A percentile compares a stretch with the other conserved stretches of the same genome.
Evolutionary conservation across 2,329 filamentous ascomycete genomes (phyloP).

Genomic region (Juglanconis sp.): DNA sequence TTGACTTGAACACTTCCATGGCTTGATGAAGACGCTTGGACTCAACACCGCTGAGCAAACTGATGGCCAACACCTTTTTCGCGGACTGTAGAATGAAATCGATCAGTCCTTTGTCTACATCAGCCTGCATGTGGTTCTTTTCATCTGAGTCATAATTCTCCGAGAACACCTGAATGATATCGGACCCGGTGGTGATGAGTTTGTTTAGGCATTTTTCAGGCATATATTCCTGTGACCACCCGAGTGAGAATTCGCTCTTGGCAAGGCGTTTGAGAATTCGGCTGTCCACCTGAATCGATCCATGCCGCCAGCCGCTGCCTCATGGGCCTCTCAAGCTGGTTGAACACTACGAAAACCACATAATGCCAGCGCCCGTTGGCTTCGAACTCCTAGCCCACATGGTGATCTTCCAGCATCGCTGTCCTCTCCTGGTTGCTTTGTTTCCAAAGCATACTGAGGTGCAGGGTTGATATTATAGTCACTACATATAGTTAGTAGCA

Average conservation of each 20-base stretch:
- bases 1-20: background rate
- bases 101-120: background rate
- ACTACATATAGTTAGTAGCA: no score
- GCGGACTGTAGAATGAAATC: background rate
- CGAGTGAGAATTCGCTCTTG: no score
- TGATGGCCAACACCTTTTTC: background rate
- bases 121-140: no score
- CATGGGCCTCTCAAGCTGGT: background rate
- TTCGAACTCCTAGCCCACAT: background rate
- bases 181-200: no score
- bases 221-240: no score
- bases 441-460: background rate
- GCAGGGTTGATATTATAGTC: background rate
- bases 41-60: background rate
- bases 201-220: no score
- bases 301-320: background rate
- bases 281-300: no score
- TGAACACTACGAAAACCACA: background rate
- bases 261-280: no score
- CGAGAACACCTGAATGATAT: no score
- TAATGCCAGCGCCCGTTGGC: conserved; percentile 1
- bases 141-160: no score
- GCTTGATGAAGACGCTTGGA: background rate
- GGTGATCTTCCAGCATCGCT: background rate
- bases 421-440: background rate